Base-by-base conservation (phyloP, 2,329 filamentous ascomycete species). In the Xylariaceae sp. region DNA sequence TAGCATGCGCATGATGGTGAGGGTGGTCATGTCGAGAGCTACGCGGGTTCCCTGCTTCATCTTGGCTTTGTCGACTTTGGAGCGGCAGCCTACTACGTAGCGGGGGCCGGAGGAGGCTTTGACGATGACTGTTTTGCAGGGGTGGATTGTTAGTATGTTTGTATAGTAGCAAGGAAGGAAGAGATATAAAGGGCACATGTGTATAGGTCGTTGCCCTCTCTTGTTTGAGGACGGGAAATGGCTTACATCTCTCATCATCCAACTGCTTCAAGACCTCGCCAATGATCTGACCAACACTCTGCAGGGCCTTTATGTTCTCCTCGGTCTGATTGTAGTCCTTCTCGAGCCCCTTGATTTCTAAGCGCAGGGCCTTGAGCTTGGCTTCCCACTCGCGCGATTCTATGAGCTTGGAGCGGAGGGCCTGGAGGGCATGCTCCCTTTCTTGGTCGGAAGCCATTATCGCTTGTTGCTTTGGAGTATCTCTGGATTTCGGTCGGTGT, bases 1-100 rank as follows among this genome's bases (percentile, higher is more conserved):
- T 37, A 98, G 79, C 93, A 98, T 98, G 63, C 93, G 88, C 93
- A 98, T 98, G 70, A 98, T 98, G 50, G 93, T 98, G 58, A 98
- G 86, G 17, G 93, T 98, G 41, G 93, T 98, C 93, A 98, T 98
- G 64, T 98, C 93, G 49, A 98, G 84, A 25, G 93, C 92, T 44
- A 98, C 93, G 63, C 93, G 88, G 22, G 92, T 96, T 61, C 94
- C 94, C 72, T 98, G 93, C 80, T 97, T 98, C 66, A 98, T 75
- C 77, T 96, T 97, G 52, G 77, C 75, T 74, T 94, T 96, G 76
- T 98, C 93, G 63, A 98, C 93, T 72, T 98, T 98, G 52, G 91
- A 96, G 62, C 93, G 85, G 75, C 93, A 98, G 48, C 93, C 93
- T 59, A 98, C 93, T 48, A 98, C 94, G 72, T 98, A 98, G 74